phyloP scores from a whole-genome alignment of 768 basidiomycete species.

The Chiua virens region DNA sequence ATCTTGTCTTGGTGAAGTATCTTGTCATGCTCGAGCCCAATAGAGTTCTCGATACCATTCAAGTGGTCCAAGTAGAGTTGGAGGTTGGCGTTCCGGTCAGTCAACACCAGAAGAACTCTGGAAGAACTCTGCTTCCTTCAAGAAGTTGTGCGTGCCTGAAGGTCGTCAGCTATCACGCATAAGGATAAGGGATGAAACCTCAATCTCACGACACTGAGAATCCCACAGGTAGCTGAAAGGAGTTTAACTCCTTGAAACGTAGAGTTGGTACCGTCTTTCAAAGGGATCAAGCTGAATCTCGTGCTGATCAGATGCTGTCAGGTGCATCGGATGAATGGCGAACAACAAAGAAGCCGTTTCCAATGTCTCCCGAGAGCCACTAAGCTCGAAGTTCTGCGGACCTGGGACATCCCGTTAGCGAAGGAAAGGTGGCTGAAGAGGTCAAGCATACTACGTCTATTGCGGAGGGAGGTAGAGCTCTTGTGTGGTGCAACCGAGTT shows the following conservation, averaged over 20 bases:
- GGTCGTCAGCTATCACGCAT: background rate
- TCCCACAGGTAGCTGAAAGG: slow-evolving; percentile 23
- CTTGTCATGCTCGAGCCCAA: slow-evolving; percentile 33
- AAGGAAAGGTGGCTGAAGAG: background rate
- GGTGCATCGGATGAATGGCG: slow-evolving; percentile 29
- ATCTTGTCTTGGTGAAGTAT: slow-evolving; percentile 45
- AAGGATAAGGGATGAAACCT: background rate
- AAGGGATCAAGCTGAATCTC: slow-evolving; percentile 28
- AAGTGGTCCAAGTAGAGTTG: slow-evolving; percentile 40
- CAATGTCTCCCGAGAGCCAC: slow-evolving; percentile 16
- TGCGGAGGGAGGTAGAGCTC: background rate
- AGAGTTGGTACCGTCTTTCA: slow-evolving; percentile 20
- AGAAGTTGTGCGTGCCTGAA: slow-evolving; percentile 43
- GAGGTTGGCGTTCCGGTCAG: slow-evolving; percentile 33
- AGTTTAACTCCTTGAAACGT: slow-evolving; percentile 24
- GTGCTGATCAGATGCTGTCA: slow-evolving; percentile 31
- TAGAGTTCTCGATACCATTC: slow-evolving; percentile 33
- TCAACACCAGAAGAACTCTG: slow-evolving; percentile 42
- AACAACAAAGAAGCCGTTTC: slow-evolving; percentile 20
- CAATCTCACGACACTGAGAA: slow-evolving; percentile 25
- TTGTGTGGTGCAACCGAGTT: slow-evolving; percentile 1
- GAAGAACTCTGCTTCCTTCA: slow-evolving; percentile 36
- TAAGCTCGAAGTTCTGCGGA: slow-evolving; percentile 15
- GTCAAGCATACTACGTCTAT: slow-evolving; percentile 5
- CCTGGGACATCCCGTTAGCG: slow-evolving; percentile 7